Conservation (phyloP, 1,139 yeast genomes). For the Kurtzmaniella natalensis region DNA sequence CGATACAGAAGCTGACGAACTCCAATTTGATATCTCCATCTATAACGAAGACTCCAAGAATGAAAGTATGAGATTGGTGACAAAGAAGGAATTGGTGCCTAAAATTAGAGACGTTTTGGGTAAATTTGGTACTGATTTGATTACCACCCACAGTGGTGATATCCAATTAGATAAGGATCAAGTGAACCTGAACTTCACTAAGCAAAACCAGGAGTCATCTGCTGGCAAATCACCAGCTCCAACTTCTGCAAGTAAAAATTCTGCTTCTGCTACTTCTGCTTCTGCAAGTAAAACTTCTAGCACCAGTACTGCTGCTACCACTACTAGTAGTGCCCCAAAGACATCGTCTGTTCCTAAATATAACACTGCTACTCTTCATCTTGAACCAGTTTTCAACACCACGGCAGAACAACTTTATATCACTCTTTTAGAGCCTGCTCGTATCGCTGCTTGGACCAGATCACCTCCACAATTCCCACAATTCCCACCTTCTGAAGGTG, state of each 20-base stretch:
- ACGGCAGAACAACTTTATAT: constrained; percentile 79
- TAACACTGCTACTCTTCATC: constrained; percentile 74
- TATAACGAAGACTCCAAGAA: constrained; percentile 56
- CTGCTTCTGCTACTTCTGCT: constrained; percentile 9
- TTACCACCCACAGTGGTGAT: constrained; percentile 73
- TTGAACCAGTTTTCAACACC: constrained; percentile 80
- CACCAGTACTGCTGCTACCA: constrained; percentile 14
- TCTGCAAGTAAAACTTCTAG: constrained; percentile 11
- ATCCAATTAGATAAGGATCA: constrained; percentile 69
- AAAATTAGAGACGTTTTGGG: constrained; percentile 55
- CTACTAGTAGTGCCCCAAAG: constrained; percentile 11
- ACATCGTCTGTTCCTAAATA: constrained; percentile 52
- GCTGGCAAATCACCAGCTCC: constrained; percentile 15
- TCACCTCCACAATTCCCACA: constrained; percentile 59
- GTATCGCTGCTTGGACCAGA: constrained; percentile 89
- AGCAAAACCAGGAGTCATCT: constrained; percentile 49
- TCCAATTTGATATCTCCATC: constrained; percentile 72
- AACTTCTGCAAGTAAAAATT: constrained; percentile 10
- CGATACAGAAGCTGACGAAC: constrained; percentile 81
- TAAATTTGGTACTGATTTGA: constrained; percentile 73
- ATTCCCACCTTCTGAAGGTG: constrained; percentile 53
- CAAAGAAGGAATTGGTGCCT: constrained; percentile 65
- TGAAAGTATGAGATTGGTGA: constrained; percentile 45
- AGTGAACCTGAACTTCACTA: constrained; percentile 65
- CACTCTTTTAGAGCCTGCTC: constrained; percentile 68